Conservation (phyloP, 352 stramenopile species). For the Phytophthora lateralis region DNA sequence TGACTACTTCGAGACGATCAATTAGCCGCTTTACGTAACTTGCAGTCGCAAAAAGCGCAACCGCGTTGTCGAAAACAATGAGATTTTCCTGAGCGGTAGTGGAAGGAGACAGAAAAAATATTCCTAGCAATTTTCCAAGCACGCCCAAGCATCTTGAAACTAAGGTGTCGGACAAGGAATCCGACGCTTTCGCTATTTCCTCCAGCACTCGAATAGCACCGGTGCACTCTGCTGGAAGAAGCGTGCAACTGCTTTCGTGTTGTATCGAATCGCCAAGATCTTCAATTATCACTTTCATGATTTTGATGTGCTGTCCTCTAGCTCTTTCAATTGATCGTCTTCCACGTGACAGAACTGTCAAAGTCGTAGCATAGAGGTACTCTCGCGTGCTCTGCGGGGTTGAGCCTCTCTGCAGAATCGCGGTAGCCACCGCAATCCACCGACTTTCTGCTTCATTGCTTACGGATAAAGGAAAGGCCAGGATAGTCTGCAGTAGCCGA, state of each 20-base stretch:
- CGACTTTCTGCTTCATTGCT: slow-evolving; percentile 19
- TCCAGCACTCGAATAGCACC: slow-evolving; percentile 27
- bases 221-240: slow-evolving; percentile 18
- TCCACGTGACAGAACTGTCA: slow-evolving; percentile 15
- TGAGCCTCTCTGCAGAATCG: slow-evolving; percentile 16
- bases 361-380: slow-evolving; percentile 20
- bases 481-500: slow-evolving; percentile 21
- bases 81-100: slow-evolving; percentile 6
- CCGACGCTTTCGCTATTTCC: slow-evolving; percentile 17
- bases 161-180: slow-evolving; percentile 18
- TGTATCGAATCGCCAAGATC: slow-evolving; percentile 19
- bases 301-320: slow-evolving; percentile 18
- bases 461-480: slow-evolving; percentile 11
- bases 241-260: slow-evolving; percentile 15
- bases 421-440: slow-evolving; percentile 28
- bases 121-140: slow-evolving; percentile 22
- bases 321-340: slow-evolving; percentile 6
- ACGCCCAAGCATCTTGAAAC: slow-evolving; percentile 25
- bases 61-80: slow-evolving; percentile 12
- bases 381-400: slow-evolving; percentile 17
- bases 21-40: slow-evolving; percentile 18
- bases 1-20: slow-evolving; percentile 9
- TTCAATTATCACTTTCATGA: slow-evolving; percentile 31
- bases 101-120: slow-evolving; percentile 26
- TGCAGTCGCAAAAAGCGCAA: slow-evolving; percentile 15